Conservation (phyloP, 2,329 filamentous ascomycete genomes). For the Aspergillus novofumigatus region DNA sequence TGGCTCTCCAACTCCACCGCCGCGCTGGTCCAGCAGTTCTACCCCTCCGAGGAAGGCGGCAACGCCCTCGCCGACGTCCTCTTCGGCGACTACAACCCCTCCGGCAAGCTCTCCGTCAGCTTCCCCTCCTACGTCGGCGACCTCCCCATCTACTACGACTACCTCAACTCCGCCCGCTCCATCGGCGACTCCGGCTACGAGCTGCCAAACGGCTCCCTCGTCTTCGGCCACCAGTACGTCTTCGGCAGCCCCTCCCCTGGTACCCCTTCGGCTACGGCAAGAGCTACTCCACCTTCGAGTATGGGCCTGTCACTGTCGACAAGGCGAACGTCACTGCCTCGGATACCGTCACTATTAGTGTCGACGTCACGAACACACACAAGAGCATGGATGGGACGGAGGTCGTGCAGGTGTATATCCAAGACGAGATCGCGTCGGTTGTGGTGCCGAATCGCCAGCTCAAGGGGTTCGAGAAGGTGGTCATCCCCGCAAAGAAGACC, state of each 20-base stretch:
- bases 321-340: constrained; percentile 46
- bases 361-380: constrained; percentile 58
- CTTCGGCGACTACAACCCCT: constrained; percentile 62
- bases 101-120: constrained; percentile 62
- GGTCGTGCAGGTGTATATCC: constrained; percentile 65
- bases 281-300: constrained; percentile 62
- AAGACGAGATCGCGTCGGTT: constrained; percentile 58
- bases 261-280: constrained; percentile 66
- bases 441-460: constrained; percentile 62
- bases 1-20: constrained; percentile 65
- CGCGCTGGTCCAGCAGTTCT: constrained; percentile 70
- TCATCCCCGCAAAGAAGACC: constrained; percentile 57
- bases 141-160: constrained; percentile 67
- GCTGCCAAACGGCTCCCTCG: constrained; percentile 56
- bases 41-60: constrained; percentile 66
- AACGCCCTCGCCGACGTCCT: constrained; percentile 63
- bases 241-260: constrained; percentile 54
- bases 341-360: constrained; percentile 56
- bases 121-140: constrained; percentile 66
- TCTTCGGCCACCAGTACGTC: constrained; percentile 64
- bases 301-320: constrained; percentile 33
- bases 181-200: constrained; percentile 51
- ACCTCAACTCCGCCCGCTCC: constrained; percentile 61
- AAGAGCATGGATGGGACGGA: constrained; percentile 56
- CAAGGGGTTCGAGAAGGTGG: constrained; percentile 64